Percentiles rank a stretch among this genome's conserved stretches.
Conservation (phyloP, 352 stramenopile species). For the Pythium aquatile region DNA sequence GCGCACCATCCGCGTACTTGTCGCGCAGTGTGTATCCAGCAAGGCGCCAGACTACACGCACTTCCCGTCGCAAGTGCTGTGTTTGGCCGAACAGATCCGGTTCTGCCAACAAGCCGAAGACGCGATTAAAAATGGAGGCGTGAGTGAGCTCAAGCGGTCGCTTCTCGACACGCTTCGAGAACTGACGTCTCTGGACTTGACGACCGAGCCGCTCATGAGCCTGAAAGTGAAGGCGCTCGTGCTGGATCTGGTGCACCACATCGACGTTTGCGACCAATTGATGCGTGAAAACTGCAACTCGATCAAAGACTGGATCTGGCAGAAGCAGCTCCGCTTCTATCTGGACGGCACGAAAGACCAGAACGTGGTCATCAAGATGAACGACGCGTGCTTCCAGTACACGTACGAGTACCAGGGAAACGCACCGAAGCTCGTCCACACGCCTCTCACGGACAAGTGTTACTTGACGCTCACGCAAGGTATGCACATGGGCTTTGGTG, state of each 20-base stretch:
- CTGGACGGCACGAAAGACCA: slow-evolving; percentile 38
- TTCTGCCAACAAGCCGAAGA: slow-evolving; percentile 89
- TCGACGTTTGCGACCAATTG: slow-evolving; percentile 93
- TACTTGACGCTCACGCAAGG: slow-evolving; percentile 89
- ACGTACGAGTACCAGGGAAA: slow-evolving; percentile 93
- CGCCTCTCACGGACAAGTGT: slow-evolving; percentile 88
- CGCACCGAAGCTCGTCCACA: slow-evolving; percentile 86
- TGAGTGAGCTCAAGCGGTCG: slow-evolving; percentile 64
- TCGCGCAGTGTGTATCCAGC: slow-evolving; percentile 74
- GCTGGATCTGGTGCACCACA: slow-evolving; percentile 94
- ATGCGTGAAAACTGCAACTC: slow-evolving; percentile 51
- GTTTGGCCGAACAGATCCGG: slow-evolving; percentile 90
- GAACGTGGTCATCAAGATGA: slow-evolving; percentile 38
- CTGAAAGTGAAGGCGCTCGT: slow-evolving; percentile 95
- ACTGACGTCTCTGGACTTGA: slow-evolving; percentile 84
- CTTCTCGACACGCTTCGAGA: slow-evolving; percentile 66
- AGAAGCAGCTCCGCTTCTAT: slow-evolving; percentile 89
- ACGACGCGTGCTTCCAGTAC: slow-evolving; percentile 75
- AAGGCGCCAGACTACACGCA: slow-evolving; percentile 85
- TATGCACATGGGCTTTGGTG: slow-evolving; percentile 84
- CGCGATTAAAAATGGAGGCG: slow-evolving; percentile 73
- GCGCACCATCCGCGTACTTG: slow-evolving; percentile 74
- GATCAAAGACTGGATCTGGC: slow-evolving; percentile 75
- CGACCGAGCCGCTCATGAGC: slow-evolving; percentile 82
- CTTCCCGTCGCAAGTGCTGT: slow-evolving; percentile 91